A percentile compares a stretch with the other conserved stretches of the same genome.
phyloP scores from a whole-genome alignment of 2,329 filamentous ascomycete species.

The Scedosporium aurantiacum region DNA sequence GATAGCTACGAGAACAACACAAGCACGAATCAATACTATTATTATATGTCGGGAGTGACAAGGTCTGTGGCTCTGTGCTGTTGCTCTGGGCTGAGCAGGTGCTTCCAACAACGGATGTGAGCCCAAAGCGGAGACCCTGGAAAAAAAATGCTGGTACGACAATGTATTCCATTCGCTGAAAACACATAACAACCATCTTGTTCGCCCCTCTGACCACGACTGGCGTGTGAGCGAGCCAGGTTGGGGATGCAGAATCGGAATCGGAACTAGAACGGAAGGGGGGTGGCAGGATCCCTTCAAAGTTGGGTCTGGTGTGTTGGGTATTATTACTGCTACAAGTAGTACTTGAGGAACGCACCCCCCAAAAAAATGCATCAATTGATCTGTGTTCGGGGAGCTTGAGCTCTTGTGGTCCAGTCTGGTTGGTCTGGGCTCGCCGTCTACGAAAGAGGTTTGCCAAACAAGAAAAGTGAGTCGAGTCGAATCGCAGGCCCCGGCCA shows the following conservation, averaged over 20 bases:
- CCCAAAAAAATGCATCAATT: not conserved
- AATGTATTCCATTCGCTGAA: not conserved
- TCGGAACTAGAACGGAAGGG: not conserved
- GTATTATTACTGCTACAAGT: too few relatives aligned
- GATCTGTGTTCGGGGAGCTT: not conserved
- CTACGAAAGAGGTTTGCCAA: not conserved
- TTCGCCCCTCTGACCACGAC: not conserved
- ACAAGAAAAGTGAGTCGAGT: not conserved
- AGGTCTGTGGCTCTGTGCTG: not conserved
- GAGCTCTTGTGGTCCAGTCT: not conserved
- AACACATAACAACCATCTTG: not conserved
- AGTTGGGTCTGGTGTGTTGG: too few relatives aligned
- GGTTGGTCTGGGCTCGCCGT: not conserved
- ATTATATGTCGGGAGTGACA: not conserved
- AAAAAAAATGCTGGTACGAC: not conserved
- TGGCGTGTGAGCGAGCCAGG: not conserved
- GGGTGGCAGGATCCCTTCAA: too few relatives aligned
- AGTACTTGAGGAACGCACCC: too few relatives aligned
- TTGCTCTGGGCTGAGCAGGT: not conserved
- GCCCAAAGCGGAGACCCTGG: too few relatives aligned
- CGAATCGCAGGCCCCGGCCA: not conserved
- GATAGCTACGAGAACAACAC: not conserved
- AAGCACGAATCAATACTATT: not conserved
- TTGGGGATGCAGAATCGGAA: not conserved
- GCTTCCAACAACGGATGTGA: too few relatives aligned